Percentiles rank a stretch among this genome's conserved stretches.
These are phyloP conservation scores for Chiua sp. DNA, from an alignment of 1,284 basidiomycete genomes.

Conservation along the genomic window DNA sequence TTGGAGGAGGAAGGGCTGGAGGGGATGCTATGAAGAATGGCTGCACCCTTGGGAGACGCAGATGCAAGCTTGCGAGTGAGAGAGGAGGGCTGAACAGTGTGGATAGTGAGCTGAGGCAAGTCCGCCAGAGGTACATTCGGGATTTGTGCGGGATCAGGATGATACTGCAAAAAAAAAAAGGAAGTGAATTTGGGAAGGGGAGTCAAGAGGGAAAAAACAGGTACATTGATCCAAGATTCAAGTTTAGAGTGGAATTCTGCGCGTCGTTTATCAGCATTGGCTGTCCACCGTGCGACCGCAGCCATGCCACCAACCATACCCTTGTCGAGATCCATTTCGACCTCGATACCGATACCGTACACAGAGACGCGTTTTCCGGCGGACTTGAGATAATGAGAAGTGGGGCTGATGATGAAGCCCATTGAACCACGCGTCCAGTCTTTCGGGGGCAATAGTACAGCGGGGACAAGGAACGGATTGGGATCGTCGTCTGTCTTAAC, in stretches of 20 bases:
- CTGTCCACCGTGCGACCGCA: conserved; percentile 83
- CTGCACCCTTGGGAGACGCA: conserved; percentile 67
- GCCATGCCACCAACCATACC: conserved; percentile 81
- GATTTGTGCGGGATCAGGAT: conserved; percentile 45
- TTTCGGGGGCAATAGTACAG: conserved; percentile 44
- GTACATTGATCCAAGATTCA: conserved; percentile 66
- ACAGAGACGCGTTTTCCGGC: conserved; percentile 73
- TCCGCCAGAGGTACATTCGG: conserved; percentile 69
- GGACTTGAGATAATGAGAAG: conserved; percentile 69
- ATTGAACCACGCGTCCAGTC: conserved; percentile 81
- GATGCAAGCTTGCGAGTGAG: conserved; percentile 73
- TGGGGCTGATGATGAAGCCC: conserved; percentile 74
- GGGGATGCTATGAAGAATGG: conserved; percentile 47
- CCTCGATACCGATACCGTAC: conserved; percentile 84
- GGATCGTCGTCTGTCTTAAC: conserved; percentile 51
- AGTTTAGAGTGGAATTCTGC: conserved; percentile 64
- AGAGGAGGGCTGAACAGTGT: conserved; percentile 58
- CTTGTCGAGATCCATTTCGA: conserved; percentile 82
- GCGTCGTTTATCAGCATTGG: conserved; percentile 63
- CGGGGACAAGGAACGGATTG: conserved; percentile 69
- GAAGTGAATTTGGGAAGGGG: conserved; percentile 7
- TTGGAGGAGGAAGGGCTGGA: conserved; percentile 52
- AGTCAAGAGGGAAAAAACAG: conserved; percentile 10
- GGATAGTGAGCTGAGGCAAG: conserved; percentile 58
- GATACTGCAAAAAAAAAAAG: conserved; percentile 51